These are phyloP conservation scores for Pezicula neosporulosa DNA, from an alignment of 2,329 filamentous ascomycete genomes.

Conservation along the genomic window DNA sequence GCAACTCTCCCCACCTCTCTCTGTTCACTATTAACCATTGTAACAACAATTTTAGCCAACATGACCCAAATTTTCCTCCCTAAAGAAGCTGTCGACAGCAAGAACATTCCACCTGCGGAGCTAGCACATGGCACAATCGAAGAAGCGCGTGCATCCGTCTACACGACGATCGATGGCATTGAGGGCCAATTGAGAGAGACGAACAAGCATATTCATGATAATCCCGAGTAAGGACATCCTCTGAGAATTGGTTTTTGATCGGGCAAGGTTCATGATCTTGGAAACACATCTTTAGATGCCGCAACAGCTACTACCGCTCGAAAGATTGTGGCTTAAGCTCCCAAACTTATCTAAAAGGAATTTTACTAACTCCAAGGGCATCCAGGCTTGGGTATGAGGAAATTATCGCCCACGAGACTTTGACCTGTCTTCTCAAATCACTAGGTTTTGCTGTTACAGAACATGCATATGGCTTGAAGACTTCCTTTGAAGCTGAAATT, in stretches of 20 bases:
- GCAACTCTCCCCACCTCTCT: no score
- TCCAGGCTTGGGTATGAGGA: conserved; percentile 30
- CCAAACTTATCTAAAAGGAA: no score
- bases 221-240: conserved; percentile 44
- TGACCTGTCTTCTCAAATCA: conserved; percentile 38
- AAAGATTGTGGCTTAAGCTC: no score
- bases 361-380: no score
- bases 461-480: conserved; percentile 46
- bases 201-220: conserved; percentile 30
- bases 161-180: not conserved
- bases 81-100: not conserved
- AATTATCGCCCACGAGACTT: conserved; percentile 43
- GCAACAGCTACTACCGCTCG: no score
- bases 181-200: not conserved
- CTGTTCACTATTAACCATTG: no score
- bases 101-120: not conserved
- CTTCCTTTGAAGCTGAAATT: conserved; percentile 43
- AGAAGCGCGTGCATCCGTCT: not conserved
- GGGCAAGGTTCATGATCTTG: no score
- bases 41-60: not conserved
- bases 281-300: no score
- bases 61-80: not conserved
- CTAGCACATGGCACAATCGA: not conserved
- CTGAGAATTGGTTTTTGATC: no score
- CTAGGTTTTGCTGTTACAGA: conserved; percentile 42